Conservation (phyloP, 1,284 basidiomycete species). For the Ceratobasidium sp. region DNA sequence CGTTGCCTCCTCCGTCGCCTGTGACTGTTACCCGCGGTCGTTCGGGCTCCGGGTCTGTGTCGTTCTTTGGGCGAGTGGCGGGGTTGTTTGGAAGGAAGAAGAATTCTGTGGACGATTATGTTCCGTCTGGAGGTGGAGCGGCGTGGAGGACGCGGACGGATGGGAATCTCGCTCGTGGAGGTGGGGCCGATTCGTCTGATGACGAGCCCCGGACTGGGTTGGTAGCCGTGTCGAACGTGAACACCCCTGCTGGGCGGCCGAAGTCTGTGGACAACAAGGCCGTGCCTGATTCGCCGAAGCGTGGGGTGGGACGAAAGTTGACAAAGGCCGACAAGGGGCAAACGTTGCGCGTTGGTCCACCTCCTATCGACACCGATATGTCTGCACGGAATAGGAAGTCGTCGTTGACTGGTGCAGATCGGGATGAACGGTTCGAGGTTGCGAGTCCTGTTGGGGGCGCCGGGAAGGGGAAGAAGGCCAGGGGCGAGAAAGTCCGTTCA, state of each 20-base stretch:
- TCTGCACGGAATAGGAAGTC: constrained; percentile 2
- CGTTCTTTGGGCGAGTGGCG: constrained; percentile 37
- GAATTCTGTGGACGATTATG: constrained; percentile 4
- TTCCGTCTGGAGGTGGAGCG: background rate
- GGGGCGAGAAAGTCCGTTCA: constrained; percentile 7
- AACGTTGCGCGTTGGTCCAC: constrained; percentile 37
- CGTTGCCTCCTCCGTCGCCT: constrained; percentile 12
- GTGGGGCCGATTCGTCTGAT: constrained; percentile 29
- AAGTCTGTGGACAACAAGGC: constrained; percentile 35
- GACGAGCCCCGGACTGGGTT: constrained; percentile 23
- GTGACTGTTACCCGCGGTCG: background rate
- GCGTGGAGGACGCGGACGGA: constrained; percentile 33
- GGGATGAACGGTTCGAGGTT: constrained; percentile 26
- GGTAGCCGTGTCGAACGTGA: constrained; percentile 29
- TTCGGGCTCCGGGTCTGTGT: constrained; percentile 16
- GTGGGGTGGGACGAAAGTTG: constrained; percentile 15
- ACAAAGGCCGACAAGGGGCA: constrained; percentile 37
- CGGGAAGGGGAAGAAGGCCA: constrained; percentile 3
- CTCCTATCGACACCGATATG: constrained; percentile 6
- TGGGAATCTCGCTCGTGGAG: background rate
- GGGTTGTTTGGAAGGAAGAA: constrained; percentile 41
- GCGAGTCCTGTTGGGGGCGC: constrained; percentile 10
- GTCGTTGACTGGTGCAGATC: constrained; percentile 6
- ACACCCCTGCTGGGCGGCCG: constrained; percentile 5
- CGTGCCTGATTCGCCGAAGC: background rate